phyloP scores from a whole-genome alignment of 768 basidiomycete species.

The Mrakia gelida region DNA sequence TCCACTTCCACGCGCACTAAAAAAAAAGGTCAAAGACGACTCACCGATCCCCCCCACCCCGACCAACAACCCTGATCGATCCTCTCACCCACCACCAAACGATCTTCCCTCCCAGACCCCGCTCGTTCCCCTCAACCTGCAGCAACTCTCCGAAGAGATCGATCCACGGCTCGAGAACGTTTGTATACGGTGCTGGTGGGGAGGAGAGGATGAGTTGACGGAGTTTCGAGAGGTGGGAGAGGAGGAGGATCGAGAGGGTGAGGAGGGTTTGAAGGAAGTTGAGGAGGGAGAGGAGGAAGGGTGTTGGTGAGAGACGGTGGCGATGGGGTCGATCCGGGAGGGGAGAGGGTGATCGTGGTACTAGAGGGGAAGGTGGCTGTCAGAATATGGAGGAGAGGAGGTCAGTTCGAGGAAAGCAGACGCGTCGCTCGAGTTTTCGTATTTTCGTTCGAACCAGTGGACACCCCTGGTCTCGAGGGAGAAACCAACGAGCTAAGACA shows the following conservation, averaged over 20 bases:
- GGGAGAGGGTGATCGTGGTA: background rate
- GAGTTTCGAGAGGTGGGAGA: background rate
- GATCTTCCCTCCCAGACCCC: background rate
- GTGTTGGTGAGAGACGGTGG: background rate
- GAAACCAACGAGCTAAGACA: no score
- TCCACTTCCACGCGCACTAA: no score
- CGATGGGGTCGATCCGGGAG: background rate
- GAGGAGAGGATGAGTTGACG: background rate
- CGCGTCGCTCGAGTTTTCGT: no score
- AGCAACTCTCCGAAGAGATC: background rate
- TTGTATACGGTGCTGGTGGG: background rate
- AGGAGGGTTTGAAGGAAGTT: constrained; percentile 20
- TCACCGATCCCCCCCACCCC: background rate
- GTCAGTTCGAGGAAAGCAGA: background rate
- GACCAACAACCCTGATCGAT: background rate
- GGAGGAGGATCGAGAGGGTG: background rate
- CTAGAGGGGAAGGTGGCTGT: background rate
- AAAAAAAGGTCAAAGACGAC: background rate
- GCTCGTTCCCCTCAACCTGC: background rate
- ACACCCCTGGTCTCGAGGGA: no score
- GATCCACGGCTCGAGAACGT: constrained; percentile 16
- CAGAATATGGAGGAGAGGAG: background rate
- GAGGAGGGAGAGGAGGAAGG: constrained; percentile 20
- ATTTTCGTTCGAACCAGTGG: no score
- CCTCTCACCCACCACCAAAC: constrained; percentile 14